phyloP scores from a whole-genome alignment of 1,284 basidiomycete genomes.

The Rhodotorula glutinis region DNA sequence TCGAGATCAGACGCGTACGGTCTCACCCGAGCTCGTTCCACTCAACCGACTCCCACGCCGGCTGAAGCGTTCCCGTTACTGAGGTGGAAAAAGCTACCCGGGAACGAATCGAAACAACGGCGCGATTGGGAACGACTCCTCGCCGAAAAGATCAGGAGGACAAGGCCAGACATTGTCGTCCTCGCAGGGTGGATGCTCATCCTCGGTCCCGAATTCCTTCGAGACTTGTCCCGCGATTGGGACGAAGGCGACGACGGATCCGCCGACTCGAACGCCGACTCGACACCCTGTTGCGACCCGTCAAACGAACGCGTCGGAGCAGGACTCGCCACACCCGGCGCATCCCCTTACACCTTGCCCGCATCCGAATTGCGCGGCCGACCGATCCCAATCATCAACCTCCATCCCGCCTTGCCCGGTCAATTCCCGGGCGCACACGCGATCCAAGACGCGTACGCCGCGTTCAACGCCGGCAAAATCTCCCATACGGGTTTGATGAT shows the following conservation, averaged over 20 bases:
- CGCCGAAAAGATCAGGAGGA: constrained; percentile 64
- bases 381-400: constrained; percentile 84
- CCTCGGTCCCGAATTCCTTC: constrained; percentile 57
- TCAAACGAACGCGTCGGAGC: neutral
- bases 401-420: constrained; percentile 86
- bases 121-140: constrained; percentile 73
- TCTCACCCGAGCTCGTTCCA: constrained; percentile 71
- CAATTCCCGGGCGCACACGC: constrained; percentile 89
- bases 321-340: constrained; percentile 21
- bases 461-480: constrained; percentile 58
- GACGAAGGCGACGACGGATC: constrained; percentile 11
- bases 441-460: constrained; percentile 82
- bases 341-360: constrained; percentile 21
- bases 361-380: constrained; percentile 22
- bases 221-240: constrained; percentile 47
- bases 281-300: constrained; percentile 5
- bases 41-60: constrained; percentile 61
- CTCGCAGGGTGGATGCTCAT: constrained; percentile 99
- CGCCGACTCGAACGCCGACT: neutral
- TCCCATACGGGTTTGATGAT: constrained; percentile 83
- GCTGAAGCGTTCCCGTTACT: constrained; percentile 81
- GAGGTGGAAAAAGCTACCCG: constrained; percentile 74
- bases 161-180: constrained; percentile 77
- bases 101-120: neutral
- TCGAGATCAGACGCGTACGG: constrained; percentile 91